These are phyloP conservation scores for Thelephora aurantiotincta DNA, from an alignment of 768 basidiomycete species.

Conservation along the genomic window DNA sequence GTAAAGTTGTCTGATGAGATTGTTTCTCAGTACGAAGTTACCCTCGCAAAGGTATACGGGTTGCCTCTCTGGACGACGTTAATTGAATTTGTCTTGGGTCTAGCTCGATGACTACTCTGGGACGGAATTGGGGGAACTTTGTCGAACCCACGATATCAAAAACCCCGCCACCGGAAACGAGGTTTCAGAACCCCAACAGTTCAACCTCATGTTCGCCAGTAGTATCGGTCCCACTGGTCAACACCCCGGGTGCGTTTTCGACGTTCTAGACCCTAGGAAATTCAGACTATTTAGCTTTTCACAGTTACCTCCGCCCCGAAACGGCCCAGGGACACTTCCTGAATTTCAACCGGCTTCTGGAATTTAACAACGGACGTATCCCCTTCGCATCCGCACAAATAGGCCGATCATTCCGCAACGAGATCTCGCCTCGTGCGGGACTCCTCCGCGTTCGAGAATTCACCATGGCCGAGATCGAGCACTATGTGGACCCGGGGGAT, in stretches of 20 bases:
- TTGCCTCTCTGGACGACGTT: neutral
- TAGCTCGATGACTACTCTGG: conserved; percentile 94
- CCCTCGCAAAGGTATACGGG: conserved; percentile 72
- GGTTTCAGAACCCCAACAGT: conserved; percentile 84
- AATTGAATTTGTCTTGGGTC: conserved; percentile 1
- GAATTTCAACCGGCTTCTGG: conserved; percentile 92
- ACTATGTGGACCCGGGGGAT: conserved; percentile 91
- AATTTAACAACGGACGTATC: conserved; percentile 94
- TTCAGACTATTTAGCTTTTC: neutral
- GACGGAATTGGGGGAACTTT: conserved; percentile 76
- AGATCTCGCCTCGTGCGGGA: conserved; percentile 94
- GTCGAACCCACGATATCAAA: conserved; percentile 60
- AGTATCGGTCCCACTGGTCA: conserved; percentile 97
- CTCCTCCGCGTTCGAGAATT: conserved; percentile 96
- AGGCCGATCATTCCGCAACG: conserved; percentile 92
- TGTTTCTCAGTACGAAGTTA: conserved; percentile 64
- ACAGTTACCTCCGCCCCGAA: conserved; percentile 88
- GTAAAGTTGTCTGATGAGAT: conserved; percentile 62
- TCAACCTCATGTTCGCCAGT: conserved; percentile 98
- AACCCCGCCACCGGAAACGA: conserved; percentile 92
- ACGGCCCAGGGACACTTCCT: conserved; percentile 98
- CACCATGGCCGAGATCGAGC: conserved; percentile 99
- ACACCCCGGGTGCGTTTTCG: conserved; percentile 63
- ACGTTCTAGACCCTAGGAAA: neutral
- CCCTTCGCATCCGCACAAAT: conserved; percentile 98